Conservation (phyloP, 2,329 filamentous ascomycete genomes). For the Thielaviopsis populi region DNA sequence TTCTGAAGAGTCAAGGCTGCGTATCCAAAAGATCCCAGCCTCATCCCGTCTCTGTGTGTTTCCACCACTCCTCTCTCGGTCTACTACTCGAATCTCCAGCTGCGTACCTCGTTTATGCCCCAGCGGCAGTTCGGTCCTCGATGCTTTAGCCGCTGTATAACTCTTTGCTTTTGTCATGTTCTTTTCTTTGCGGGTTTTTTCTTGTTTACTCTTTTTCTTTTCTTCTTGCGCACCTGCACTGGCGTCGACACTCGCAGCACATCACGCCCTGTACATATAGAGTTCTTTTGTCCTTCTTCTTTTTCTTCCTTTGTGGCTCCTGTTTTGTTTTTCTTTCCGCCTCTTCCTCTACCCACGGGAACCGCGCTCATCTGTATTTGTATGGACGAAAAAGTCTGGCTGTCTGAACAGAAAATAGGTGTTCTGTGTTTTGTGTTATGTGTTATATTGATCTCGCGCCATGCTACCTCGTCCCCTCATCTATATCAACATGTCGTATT, state of each 20-base stretch:
- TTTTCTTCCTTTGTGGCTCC: constrained; percentile 6
- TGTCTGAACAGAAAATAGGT: constrained; percentile 2
- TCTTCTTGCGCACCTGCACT: background rate
- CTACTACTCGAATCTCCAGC: background rate
- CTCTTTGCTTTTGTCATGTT: background rate
- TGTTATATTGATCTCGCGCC: background rate
- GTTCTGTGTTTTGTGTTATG: background rate
- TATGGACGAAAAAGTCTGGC: constrained; percentile 10
- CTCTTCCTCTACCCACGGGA: background rate
- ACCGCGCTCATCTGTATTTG: constrained; percentile 11
- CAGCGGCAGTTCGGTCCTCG: background rate
- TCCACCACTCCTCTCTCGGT: background rate
- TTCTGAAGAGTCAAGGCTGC: background rate
- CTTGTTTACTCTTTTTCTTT: constrained; percentile 1
- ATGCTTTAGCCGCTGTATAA: constrained; percentile 8
- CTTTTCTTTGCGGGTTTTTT: background rate
- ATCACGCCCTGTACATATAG: constrained; percentile 14
- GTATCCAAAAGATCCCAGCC: background rate
- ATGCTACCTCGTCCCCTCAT: background rate
- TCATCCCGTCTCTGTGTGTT: background rate
- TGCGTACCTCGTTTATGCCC: background rate
- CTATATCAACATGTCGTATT: background rate
- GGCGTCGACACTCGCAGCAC: background rate
- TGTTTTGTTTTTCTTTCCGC: constrained; percentile 10
- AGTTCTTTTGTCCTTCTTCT: constrained; percentile 12